These are phyloP conservation scores for Leucosporidium scottii DNA, from an alignment of 768 basidiomycete species.

Conservation along the genomic window DNA sequence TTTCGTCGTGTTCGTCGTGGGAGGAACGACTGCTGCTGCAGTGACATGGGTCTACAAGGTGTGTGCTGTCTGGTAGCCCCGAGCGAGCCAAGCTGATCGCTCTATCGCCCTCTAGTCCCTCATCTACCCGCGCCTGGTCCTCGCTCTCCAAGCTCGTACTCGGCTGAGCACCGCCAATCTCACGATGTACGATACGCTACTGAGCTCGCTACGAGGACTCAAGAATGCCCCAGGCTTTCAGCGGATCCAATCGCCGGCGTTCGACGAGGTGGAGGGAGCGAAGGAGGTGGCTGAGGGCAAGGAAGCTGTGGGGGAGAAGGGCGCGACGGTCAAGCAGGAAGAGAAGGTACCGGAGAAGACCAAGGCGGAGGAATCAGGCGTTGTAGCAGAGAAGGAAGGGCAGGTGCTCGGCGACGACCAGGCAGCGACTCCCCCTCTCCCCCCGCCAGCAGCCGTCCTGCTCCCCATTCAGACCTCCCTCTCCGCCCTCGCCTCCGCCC, in stretches of 20 bases:
- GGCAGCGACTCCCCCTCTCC: neutral
- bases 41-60: conserved; percentile 27
- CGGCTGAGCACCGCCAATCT: conserved; percentile 1
- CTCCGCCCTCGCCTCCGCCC: no score
- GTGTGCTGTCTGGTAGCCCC: neutral
- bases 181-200: neutral
- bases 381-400: neutral
- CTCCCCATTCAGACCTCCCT: neutral
- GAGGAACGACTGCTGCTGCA: conserved; percentile 1
- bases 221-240: neutral
- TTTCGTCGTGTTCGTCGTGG: conserved; percentile 10
- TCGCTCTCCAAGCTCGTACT: conserved; percentile 9
- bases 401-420: neutral
- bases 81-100: no score
- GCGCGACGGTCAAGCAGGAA: neutral
- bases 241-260: conserved; percentile 5
- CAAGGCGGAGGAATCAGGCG: neutral
- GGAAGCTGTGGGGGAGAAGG: neutral
- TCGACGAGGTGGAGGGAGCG: neutral
- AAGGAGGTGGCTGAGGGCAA: neutral
- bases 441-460: neutral
- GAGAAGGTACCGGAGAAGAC: neutral
- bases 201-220: neutral
- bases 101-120: neutral
- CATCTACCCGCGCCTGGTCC: conserved; percentile 20